Evolutionary conservation across 2,329 filamentous ascomycete species (phyloP).

Genomic region (Hypoxylon sp.): DNA sequence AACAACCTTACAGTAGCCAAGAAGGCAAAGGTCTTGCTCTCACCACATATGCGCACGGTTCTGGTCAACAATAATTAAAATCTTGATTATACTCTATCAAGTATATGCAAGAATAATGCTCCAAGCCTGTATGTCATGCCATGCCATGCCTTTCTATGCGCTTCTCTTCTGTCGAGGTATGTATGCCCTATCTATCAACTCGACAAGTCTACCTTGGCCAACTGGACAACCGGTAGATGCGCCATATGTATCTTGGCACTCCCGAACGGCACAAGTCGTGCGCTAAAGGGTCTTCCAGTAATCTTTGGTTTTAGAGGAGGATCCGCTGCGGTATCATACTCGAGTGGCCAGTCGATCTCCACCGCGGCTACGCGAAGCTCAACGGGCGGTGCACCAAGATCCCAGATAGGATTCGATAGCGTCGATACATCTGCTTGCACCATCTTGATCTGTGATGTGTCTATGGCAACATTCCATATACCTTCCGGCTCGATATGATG

Average conservation of each 20-base stretch:
- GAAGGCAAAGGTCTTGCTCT: no score
- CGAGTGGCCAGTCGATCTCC: constrained; percentile 46
- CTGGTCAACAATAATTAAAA: no score
- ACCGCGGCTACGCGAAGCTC: constrained; percentile 46
- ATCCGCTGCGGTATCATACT: constrained; percentile 40
- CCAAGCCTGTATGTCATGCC: constrained; percentile 16
- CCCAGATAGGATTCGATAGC: constrained; percentile 44
- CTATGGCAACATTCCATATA: constrained; percentile 47
- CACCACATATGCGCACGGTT: no score
- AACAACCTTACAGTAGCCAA: no score
- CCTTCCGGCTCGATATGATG: constrained; percentile 42
- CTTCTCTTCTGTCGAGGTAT: no score
- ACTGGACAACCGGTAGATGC: constrained; percentile 43
- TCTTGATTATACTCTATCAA: no score
- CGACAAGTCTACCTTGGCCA: constrained; percentile 37
- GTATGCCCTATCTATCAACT: constrained; percentile 16
- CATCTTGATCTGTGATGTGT: constrained; percentile 44
- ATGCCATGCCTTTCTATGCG: no score
- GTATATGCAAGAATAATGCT: constrained; percentile 8
- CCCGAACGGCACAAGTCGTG: constrained; percentile 46
- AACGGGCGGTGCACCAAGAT: constrained; percentile 43
- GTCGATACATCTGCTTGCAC: constrained; percentile 22
- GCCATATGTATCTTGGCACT: constrained; percentile 49
- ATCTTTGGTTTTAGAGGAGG: constrained; percentile 35
- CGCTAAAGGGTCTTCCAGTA: constrained; percentile 41